Percentiles rank a stretch among this genome's conserved stretches.
phyloP scores from a whole-genome alignment of 257 asterid species.

The Oldenlandia corymbosa region DNA sequence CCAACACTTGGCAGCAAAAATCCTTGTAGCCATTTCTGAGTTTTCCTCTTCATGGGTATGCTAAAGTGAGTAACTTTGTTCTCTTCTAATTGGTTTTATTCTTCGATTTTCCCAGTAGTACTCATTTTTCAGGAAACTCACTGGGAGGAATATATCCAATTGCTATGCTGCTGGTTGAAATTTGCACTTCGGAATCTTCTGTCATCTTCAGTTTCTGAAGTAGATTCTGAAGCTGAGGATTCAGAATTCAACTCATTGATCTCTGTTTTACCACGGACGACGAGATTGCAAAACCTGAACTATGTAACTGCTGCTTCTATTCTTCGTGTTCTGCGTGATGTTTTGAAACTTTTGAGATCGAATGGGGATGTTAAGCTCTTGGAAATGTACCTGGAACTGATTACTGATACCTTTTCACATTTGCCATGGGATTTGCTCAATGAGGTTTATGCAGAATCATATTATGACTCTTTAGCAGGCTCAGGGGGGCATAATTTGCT shows the following conservation, averaged over 20 bases:
- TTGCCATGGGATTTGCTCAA: slow-evolving; percentile 45
- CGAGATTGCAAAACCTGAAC: slow-evolving; percentile 36
- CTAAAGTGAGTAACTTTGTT: slow-evolving; percentile 10
- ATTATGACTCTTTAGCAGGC: slow-evolving; percentile 22
- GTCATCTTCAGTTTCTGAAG: slow-evolving; percentile 22
- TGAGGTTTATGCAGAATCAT: slow-evolving; percentile 20
- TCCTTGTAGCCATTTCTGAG: slow-evolving; percentile 58
- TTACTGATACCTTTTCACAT: slow-evolving; percentile 37
- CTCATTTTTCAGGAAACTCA: slow-evolving; percentile 48
- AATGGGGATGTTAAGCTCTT: slow-evolving; percentile 32
- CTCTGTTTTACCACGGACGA: slow-evolving; percentile 28
- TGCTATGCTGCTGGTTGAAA: slow-evolving; percentile 54
- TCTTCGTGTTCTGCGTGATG: slow-evolving; percentile 47
- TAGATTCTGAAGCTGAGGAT: slow-evolving; percentile 20
- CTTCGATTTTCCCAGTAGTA: slow-evolving; percentile 7
- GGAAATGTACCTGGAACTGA: slow-evolving; percentile 38
- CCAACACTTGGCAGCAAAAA: slow-evolving; percentile 60
- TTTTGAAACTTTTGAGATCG: slow-evolving; percentile 53
- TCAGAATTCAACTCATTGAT: slow-evolving; percentile 23
- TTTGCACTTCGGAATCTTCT: slow-evolving; percentile 29
- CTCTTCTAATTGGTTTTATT: slow-evolving; percentile 8
- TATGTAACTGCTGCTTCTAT: slow-evolving; percentile 47
- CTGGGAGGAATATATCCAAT: slow-evolving; percentile 51
- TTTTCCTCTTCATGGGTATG: slow-evolving; percentile 55
- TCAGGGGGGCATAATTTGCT: slow-evolving; percentile 22